Evolutionary conservation across 345 rosid genomes (phyloP).

Genomic region (Hypericum perforatum): DNA sequence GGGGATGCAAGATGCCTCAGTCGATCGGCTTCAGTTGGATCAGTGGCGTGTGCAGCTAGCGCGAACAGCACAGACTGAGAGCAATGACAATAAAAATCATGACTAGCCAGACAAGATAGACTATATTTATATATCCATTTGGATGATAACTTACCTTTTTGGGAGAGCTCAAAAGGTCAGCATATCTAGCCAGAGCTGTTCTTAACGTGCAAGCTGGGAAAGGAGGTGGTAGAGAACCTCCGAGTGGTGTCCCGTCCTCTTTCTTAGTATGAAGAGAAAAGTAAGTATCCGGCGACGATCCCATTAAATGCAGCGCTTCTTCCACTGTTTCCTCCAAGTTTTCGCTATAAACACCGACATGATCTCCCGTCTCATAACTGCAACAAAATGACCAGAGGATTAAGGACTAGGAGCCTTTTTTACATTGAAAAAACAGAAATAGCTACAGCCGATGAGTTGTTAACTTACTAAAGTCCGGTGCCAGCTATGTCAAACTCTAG

Average conservation of each 20-base stretch:
- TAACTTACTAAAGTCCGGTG: constrained; percentile 77
- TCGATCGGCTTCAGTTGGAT: constrained; percentile 80
- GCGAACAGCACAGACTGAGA: constrained; percentile 80
- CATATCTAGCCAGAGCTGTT: constrained; percentile 69
- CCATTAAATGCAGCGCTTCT: constrained; percentile 68
- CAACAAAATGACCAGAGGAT: not conserved
- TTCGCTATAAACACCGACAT: constrained; percentile 81
- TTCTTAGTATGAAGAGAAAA: constrained; percentile 76
- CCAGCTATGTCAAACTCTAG: constrained; percentile 89
- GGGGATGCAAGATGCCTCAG: constrained; percentile 79
- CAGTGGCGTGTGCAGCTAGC: constrained; percentile 86
- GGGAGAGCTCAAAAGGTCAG: constrained; percentile 83
- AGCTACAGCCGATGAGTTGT: not conserved
- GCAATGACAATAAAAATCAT: not conserved
- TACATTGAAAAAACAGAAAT: not conserved
- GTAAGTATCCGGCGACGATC: constrained; percentile 61
- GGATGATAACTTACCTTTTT: constrained; percentile 56
- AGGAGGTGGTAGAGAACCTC: constrained; percentile 77
- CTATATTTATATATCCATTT: not conserved
- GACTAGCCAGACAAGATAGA: too few relatives aligned
- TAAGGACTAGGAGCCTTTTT: not conserved
- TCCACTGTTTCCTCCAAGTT: constrained; percentile 73
- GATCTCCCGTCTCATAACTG: constrained; percentile 99
- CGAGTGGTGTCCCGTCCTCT: constrained; percentile 82
- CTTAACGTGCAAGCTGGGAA: constrained; percentile 77